phyloP scores from a whole-genome alignment of 176 grass and related monocot species.

The Aechmea fasciata region DNA sequence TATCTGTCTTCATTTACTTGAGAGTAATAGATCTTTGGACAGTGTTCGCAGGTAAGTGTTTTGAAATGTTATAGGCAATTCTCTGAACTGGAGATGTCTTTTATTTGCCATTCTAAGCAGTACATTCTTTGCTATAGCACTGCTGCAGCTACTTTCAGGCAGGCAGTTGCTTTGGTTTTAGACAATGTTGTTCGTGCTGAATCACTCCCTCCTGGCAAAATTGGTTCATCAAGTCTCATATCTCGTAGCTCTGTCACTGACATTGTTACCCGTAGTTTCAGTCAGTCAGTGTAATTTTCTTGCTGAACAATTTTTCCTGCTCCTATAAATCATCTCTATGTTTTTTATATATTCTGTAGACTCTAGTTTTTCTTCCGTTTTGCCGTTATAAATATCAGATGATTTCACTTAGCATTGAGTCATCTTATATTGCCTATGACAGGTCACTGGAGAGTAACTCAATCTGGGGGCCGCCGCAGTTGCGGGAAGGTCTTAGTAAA shows the following conservation, averaged over 20 bases:
- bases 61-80: slow-evolving; percentile 2
- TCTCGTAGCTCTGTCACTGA: slow-evolving; percentile 63
- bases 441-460: slow-evolving; percentile 39
- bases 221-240: slow-evolving; percentile 44
- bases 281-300: slow-evolving; percentile 46
- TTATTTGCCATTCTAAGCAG: slow-evolving; percentile 22
- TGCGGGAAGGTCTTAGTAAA: slow-evolving; percentile 56
- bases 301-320: slow-evolving; percentile 22
- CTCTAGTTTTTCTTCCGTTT: slow-evolving; percentile 6
- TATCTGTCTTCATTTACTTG: slow-evolving; percentile 82
- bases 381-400: slow-evolving; percentile 17
- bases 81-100: slow-evolving; percentile 11
- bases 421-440: slow-evolving; percentile 22
- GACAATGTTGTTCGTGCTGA: slow-evolving; percentile 66
- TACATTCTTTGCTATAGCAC: slow-evolving; percentile 51
- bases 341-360: background rate
- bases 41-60: slow-evolving; percentile 83
- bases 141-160: slow-evolving; percentile 98
- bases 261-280: slow-evolving; percentile 70
- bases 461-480: slow-evolving; percentile 21
- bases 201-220: slow-evolving; percentile 85
- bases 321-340: background rate
- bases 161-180: slow-evolving; percentile 93
- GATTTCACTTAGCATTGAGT: background rate
- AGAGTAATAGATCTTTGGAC: slow-evolving; percentile 82